These are phyloP conservation scores for Oenanthe sinensis DNA, from an alignment of 129 eudicot genomes.

Conservation along the genomic window DNA sequence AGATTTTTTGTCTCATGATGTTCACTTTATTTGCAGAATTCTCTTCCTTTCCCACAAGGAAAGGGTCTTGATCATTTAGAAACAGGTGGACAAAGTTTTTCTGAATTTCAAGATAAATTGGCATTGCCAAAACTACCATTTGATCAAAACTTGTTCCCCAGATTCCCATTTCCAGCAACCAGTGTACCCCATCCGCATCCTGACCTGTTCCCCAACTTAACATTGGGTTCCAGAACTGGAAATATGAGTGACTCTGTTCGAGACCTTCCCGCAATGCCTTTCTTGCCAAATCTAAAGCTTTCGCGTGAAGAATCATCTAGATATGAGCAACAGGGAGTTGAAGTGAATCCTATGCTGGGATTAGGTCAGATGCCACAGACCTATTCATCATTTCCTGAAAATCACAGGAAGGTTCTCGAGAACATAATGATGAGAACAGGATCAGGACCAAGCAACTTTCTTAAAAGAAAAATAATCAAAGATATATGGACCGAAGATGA, in stretches of 20 bases:
- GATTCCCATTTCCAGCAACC: slow-evolving; percentile 38
- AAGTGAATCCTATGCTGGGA: slow-evolving; percentile 41
- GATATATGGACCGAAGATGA: slow-evolving; percentile 95
- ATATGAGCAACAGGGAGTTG: slow-evolving; percentile 44
- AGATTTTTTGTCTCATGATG: not conserved
- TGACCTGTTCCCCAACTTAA: slow-evolving; percentile 52
- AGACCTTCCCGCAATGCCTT: slow-evolving; percentile 38
- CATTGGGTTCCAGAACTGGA: slow-evolving; percentile 54
- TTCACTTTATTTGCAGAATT: slow-evolving; percentile 47
- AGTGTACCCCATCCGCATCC: slow-evolving; percentile 35
- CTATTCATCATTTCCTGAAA: slow-evolving; percentile 63
- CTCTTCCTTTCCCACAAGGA: slow-evolving; percentile 26
- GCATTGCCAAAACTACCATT: slow-evolving; percentile 23
- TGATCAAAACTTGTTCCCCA: slow-evolving; percentile 31
- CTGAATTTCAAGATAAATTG: slow-evolving; percentile 46
- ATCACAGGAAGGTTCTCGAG: slow-evolving; percentile 81
- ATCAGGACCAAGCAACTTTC: slow-evolving; percentile 40
- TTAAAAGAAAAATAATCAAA: slow-evolving; percentile 33
- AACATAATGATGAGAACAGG: slow-evolving; percentile 74
- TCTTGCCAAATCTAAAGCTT: slow-evolving; percentile 54
- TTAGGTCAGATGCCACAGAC: slow-evolving; percentile 48
- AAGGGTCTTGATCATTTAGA: slow-evolving; percentile 35
- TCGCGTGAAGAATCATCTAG: slow-evolving; percentile 27
- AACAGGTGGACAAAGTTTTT: slow-evolving; percentile 23
- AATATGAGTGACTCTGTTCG: slow-evolving; percentile 23